Conservation (phyloP, 1,139 yeast species). For the Hemisphaericaspora lyxosophila region DNA sequence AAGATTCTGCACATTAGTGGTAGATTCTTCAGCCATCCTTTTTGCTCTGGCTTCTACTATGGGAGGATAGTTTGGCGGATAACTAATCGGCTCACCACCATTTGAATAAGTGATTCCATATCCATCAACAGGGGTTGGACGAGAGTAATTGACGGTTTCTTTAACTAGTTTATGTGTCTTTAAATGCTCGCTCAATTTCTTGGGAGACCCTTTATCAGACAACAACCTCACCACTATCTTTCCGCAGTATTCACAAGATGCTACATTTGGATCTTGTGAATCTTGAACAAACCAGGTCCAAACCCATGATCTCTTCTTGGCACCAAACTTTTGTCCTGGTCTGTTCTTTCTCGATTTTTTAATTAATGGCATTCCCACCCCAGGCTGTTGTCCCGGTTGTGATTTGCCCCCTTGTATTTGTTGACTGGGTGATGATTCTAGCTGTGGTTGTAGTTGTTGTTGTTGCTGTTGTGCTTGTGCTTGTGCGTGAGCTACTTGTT, state of each 20-base stretch:
- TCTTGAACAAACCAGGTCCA: conserved; percentile 64
- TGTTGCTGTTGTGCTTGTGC: conserved; percentile 4
- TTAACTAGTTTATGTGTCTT: conserved; percentile 52
- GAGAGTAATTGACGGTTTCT: conserved; percentile 34
- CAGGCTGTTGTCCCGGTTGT: no score
- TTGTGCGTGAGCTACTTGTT: conserved; percentile 4
- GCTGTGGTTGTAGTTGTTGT: conserved; percentile 8
- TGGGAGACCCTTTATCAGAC: conserved; percentile 60
- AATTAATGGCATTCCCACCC: no score
- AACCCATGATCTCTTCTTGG: conserved; percentile 61
- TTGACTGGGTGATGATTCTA: conserved; percentile 3
- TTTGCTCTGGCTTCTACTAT: not conserved
- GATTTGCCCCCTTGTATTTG: no score
- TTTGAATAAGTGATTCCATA: conserved; percentile 35
- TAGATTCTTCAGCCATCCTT: not conserved
- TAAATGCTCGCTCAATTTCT: conserved; percentile 57
- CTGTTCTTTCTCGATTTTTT: conserved; percentile 36
- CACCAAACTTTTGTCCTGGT: conserved; percentile 57
- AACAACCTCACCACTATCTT: conserved; percentile 47
- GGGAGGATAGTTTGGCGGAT: conserved; percentile 11
- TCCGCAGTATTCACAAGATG: conserved; percentile 56
- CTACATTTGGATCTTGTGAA: conserved; percentile 45
- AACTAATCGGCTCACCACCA: conserved; percentile 26
- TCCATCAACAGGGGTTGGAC: conserved; percentile 41
- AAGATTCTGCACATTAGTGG: no score